Evolutionary conservation across 129 eudicot genomes (phyloP).

Genomic region (Smallanthus sonchifolius): DNA sequence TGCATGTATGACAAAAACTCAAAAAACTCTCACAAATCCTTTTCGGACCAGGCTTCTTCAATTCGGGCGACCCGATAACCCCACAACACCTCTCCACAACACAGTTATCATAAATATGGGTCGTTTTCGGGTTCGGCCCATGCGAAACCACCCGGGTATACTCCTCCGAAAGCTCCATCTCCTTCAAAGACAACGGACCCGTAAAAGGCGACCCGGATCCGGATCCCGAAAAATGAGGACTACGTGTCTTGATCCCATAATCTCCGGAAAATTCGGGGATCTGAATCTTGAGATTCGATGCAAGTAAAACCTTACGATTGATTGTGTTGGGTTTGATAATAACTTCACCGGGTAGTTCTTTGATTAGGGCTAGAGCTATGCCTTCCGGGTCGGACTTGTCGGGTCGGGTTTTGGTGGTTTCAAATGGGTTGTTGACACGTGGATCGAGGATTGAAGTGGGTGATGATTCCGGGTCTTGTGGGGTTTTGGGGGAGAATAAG

Average conservation of each 20-base stretch:
- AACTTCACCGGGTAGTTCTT: constrained; percentile 35
- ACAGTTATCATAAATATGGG: constrained; percentile 77
- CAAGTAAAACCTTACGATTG: constrained; percentile 46
- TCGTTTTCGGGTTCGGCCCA: constrained; percentile 78
- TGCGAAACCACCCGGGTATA: constrained; percentile 70
- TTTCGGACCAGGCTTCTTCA: constrained; percentile 39
- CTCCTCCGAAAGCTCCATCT: constrained; percentile 82
- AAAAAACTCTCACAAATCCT: constrained; percentile 57
- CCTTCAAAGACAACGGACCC: constrained; percentile 41
- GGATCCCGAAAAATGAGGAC: constrained; percentile 37
- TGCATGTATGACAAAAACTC: constrained; percentile 65
- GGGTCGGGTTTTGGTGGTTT: constrained; percentile 25
- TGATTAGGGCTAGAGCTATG: constrained; percentile 52
- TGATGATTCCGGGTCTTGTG: constrained; percentile 42
- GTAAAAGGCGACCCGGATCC: constrained; percentile 39
- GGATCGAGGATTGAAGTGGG: constrained; percentile 79
- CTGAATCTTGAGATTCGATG: constrained; percentile 67
- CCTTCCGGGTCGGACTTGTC: constrained; percentile 49
- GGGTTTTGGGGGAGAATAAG: constrained; percentile 38
- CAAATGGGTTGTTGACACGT: constrained; percentile 50
- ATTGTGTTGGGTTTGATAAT: constrained; percentile 22
- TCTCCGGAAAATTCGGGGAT: constrained; percentile 63
- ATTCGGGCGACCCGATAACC: constrained; percentile 38
- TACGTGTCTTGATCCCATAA: constrained; percentile 65
- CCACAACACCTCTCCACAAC: constrained; percentile 67